Base-by-base conservation (phyloP, 371 early-diverging fungal genomes). In the Saksenaea vasiformis region DNA sequence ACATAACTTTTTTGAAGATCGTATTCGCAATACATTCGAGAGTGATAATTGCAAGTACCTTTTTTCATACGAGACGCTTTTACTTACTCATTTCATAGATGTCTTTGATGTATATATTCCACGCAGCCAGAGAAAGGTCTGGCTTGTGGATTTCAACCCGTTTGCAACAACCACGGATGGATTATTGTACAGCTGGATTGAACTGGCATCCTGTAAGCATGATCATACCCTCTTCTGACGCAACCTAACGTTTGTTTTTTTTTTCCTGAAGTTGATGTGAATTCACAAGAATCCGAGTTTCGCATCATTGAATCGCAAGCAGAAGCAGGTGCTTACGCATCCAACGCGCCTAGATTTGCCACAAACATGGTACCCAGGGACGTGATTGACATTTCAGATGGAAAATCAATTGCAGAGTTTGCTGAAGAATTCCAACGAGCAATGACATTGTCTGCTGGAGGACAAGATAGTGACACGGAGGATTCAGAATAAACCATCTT, bases 131-230 rank as follows among this genome's bases (percentile, higher is more conserved):
- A 73, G 76, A 8, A 83, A 82, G 35, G 89, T 90, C 2, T 92
- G 82, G 68, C 68, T 97, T 5, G 76, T 97, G 3, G 97, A 97
- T 74, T 92, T 97, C 70, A 95, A 95, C 67, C 95, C 95, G 0
- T 92, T 93, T 68, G 78, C 84, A 37, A 76, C 79, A 35, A 77
- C 83, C 1, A 95, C 96, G 0, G 96, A 97, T 65, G 66, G 90
- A 15, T 77, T 94, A 13, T 73, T 97, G 14, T 96, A 85, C 69
- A 72, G 74, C 15, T 96, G 96, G 96, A 66, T 74, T 7, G 95
- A 95, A 67, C 72, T 96, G 10, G 63, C 87, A 44, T 61, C 61
- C 34, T 78, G 85, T 83, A 74, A 68, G 72, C 63, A 11, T 17
- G 19, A 41, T 9, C 19, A 13, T 36, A 8, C 19, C 5, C 14